Base-by-base conservation (phyloP, 805 yeast species). In the Candida ipomoeae region DNA sequence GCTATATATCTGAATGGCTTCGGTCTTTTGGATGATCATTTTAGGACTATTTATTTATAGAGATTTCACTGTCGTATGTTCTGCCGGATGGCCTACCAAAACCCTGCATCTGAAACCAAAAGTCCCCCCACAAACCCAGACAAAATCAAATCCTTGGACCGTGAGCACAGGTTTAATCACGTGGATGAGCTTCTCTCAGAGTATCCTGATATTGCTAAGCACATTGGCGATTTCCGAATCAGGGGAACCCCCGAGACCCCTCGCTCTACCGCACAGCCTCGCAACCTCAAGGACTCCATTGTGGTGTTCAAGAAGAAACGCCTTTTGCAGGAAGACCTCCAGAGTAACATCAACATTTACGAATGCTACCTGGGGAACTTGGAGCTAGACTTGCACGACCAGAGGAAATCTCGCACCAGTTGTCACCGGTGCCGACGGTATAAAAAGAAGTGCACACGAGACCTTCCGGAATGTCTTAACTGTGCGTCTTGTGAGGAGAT, bases 361-460 rank as follows among this genome's bases (percentile, higher is more conserved):
- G 54, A 61, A 21, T 60, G 58, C 32, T 57, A 54, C 32, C 53
- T 55, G 7, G 41, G 55, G 14, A 52, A 52, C 18, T 56, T 64
- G 4, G 63, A 62, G 41, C 45, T 60, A 17, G 66, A 60, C 38
- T 33, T 45, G n/a, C 48, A 53, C 10, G 62, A 61, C 47, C 51
- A 51, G n/a, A 47, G 59, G 31, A 60, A 54, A 49, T 57, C 70
- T 0, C 61, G 61, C 32, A 54, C 58, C 21, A 65, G 68, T 51
- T 67, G 71, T 45, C 48, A 61, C 18, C 57, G 71, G n/a, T 67
- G 71, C 49, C 64, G 69, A 11, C 60, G 63, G 42, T 62, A 57
- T 48, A 67, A 67, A 46, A 63, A 64, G 50, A 67, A 61, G 47
- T 67, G 71, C 52, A 59, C 69, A 6, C 55, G 71, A 20, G 57